phyloP scores from a whole-genome alignment of 352 stramenopile species.

The Globisporangium orthogonon region DNA sequence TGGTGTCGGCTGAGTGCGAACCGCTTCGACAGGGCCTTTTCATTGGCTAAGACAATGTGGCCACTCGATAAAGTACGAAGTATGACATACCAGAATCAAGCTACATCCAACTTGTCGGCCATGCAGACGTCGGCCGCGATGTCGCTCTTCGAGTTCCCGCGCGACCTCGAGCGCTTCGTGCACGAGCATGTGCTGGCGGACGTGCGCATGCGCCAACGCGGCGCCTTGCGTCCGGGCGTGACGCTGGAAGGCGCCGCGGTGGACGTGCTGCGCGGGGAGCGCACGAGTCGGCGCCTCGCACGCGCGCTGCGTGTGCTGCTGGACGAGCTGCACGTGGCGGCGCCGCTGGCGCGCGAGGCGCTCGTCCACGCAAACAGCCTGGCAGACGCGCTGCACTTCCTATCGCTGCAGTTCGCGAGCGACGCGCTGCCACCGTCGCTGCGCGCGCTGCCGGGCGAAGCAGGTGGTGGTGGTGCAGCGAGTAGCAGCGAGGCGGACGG shows the following conservation, averaged over 20 bases:
- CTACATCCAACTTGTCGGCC: too few relatives aligned
- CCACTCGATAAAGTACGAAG: too few relatives aligned
- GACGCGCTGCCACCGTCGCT: conserved; percentile 42
- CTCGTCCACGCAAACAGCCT: conserved; percentile 54
- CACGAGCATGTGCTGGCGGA: conserved; percentile 30
- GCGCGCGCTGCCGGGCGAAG: conserved; percentile 19
- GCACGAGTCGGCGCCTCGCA: conserved; percentile 42
- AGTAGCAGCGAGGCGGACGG: conserved; percentile 17
- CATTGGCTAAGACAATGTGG: too few relatives aligned
- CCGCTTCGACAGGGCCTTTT: too few relatives aligned
- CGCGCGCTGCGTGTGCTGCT: conserved; percentile 34
- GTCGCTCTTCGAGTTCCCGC: conserved; percentile 40
- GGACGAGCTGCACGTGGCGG: conserved; percentile 19
- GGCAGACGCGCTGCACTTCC: conserved; percentile 61
- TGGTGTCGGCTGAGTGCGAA: too few relatives aligned
- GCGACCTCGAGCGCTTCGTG: conserved; percentile 40
- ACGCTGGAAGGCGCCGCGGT: conserved; percentile 16
- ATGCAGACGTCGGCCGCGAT: not conserved
- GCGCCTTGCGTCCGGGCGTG: conserved; percentile 46
- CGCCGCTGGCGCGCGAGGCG: conserved; percentile 24
- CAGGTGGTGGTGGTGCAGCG: not conserved
- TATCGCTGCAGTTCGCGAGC: conserved; percentile 50
- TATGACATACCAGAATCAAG: too few relatives aligned
- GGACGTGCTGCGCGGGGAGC: conserved; percentile 35
- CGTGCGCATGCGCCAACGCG: conserved; percentile 24